Base-by-base conservation (phyloP, 495 filamentous ascomycete species). In the Hyaloscypha finlandica region DNA sequence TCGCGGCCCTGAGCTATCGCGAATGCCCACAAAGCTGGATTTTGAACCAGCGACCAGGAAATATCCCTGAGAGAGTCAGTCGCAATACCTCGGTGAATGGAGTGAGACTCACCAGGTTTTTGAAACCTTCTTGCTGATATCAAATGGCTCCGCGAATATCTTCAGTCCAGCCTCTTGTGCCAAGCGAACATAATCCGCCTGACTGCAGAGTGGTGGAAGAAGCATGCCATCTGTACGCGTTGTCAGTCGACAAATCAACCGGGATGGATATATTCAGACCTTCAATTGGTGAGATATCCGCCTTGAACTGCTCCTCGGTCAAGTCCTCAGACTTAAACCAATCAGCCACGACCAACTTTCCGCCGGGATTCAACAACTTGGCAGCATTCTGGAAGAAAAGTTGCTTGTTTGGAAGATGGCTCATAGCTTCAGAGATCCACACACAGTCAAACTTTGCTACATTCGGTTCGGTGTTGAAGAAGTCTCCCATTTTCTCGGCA, bases 391-490 rank as follows among this genome's bases (percentile, higher is more conserved):
- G 67, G 68, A 86, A 87, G 72, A 86, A 86, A 3, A 86, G 75
- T 52, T 77, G 77, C 73, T 86, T 87, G 33, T 84, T 75, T 0
- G 85, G 83, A 61, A 87, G 78, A 71, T 87, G 85, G 65, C 81
- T 84, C 68, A 87, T 77, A 19, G 84, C 85, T 71, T 87, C 85
- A 8, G 80, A 82, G 65, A 87, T 86, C 85, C 85, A 87, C 14
- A 87, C 81, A 53, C 78, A 77, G 63, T 87, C 83, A 62, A 87
- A 86, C 8, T 56, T 67, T 2, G 54, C 19, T 16, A 45, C 69
- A 20, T 66, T 59, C 11, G 71, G 71, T 2, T 73, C 70, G 2
- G 64, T 66, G 6, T 71, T 72, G 65, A 86, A 86, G 66, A 74
- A 75, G 6, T 82, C 81, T 1, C 80, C 80, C 82, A 87, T 85